phyloP scores from a whole-genome alignment of 2,329 filamentous ascomycete species.

The Colletotrichum aenigma region DNA sequence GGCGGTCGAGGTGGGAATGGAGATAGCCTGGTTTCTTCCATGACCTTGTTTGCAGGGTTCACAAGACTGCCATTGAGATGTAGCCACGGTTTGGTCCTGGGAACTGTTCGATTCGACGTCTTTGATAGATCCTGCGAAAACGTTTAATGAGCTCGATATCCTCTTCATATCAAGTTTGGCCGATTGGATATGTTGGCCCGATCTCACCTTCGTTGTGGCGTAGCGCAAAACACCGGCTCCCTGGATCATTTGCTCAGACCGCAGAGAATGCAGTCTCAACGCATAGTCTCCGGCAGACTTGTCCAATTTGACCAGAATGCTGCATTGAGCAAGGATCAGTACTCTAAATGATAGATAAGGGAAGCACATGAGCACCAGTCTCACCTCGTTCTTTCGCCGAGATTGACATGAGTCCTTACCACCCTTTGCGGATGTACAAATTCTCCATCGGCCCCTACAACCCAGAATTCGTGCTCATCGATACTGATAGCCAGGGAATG shows the following conservation, averaged over 20 bases:
- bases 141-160: no score
- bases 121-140: not conserved
- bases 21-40: not conserved
- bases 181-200: no score
- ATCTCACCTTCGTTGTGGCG: not conserved
- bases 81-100: not conserved
- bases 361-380: no score
- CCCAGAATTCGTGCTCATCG: constrained; percentile 56
- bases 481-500: constrained; percentile 40
- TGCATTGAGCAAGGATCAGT: fast-evolving
- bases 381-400: constrained; percentile 1
- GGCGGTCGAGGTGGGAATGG: not conserved
- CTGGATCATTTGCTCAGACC: constrained; percentile 2
- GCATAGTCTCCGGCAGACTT: not conserved
- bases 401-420: not conserved
- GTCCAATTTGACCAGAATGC: not conserved
- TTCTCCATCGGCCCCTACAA: constrained; percentile 57
- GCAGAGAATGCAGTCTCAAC: not conserved
- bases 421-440: constrained; percentile 55
- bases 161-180: no score
- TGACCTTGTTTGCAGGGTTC: not conserved
- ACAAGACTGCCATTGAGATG: constrained; percentile 4
- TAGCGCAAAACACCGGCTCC: not conserved
- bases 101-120: not conserved
- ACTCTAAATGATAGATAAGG: no score